Conservation (phyloP, 2,329 filamentous ascomycete genomes). For the Gyromitra esculenta region DNA sequence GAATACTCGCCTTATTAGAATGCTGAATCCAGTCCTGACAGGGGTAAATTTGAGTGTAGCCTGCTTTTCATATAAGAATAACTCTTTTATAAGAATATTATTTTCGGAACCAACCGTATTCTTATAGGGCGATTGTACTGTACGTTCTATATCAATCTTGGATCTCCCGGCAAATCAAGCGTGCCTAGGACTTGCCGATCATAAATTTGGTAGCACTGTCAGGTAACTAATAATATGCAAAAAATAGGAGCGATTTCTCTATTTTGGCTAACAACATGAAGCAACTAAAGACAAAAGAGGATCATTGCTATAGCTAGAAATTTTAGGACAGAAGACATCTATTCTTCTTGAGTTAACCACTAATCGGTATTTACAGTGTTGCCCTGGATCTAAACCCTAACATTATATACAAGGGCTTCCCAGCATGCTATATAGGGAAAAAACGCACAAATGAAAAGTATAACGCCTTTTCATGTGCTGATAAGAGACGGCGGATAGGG, state of each 20-base stretch:
- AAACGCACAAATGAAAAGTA: not conserved
- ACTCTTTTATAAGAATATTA: too few relatives aligned
- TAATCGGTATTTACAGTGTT: slow-evolving; percentile 12
- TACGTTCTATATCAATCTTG: too few relatives aligned
- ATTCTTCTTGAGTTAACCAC: not conserved
- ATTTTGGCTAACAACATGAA: not conserved
- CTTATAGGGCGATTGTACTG: too few relatives aligned
- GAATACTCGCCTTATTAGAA: too few relatives aligned
- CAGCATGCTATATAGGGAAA: not conserved
- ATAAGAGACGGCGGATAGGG: slow-evolving; percentile 13
- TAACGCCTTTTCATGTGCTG: slow-evolving; percentile 3
- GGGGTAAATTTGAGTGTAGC: too few relatives aligned
- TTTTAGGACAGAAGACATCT: slow-evolving; percentile 13
- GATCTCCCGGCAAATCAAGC: too few relatives aligned
- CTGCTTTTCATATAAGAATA: too few relatives aligned
- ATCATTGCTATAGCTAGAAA: not conserved
- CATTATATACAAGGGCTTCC: slow-evolving; percentile 22
- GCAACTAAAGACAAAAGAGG: not conserved
- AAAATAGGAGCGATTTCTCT: not conserved
- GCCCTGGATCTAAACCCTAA: not conserved
- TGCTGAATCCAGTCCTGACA: too few relatives aligned
- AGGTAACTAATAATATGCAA: too few relatives aligned
- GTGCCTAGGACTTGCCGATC: too few relatives aligned
- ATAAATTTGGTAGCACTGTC: too few relatives aligned
- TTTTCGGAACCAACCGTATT: too few relatives aligned